Conservation (phyloP, 208 protist genomes). For the Vickermania ingenoplastis region DNA sequence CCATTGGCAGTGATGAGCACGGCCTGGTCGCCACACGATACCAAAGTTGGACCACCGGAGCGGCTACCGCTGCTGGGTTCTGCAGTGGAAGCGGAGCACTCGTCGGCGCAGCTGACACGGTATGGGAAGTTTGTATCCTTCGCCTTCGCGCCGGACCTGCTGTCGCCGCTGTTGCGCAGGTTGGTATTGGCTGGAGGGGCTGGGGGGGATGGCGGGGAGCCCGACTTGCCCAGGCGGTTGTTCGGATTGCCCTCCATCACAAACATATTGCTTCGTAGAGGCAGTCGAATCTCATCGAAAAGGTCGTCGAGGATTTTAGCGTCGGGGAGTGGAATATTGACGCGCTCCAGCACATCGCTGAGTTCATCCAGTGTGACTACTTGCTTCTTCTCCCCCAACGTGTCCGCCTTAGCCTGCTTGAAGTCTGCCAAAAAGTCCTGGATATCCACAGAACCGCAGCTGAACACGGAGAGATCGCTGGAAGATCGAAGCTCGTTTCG, state of each 20-base stretch:
- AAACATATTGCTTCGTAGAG: background rate
- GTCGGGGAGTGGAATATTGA: constrained; percentile 40
- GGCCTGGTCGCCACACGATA: no score
- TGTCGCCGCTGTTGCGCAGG: background rate
- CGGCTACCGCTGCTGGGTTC: background rate
- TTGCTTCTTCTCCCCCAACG: constrained; percentile 19
- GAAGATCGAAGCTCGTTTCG: constrained; percentile 5
- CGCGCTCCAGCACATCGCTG: constrained; percentile 43
- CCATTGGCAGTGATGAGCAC: background rate
- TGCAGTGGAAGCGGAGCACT: background rate
- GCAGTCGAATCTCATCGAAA: constrained; percentile 47
- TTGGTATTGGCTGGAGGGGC: background rate
- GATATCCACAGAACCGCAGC: constrained; percentile 53
- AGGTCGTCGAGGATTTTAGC: constrained; percentile 40
- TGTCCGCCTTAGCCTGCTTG: constrained; percentile 43
- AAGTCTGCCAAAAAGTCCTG: constrained; percentile 62
- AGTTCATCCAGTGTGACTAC: constrained; percentile 43
- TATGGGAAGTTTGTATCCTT: background rate
- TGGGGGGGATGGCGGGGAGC: background rate
- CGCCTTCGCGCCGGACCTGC: background rate
- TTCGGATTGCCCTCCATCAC: background rate
- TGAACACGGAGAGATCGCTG: constrained; percentile 49
- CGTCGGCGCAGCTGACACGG: background rate
- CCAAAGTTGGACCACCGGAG: no score
- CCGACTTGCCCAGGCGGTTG: background rate